Conservation (phyloP, 2,329 filamentous ascomycete genomes). For the Trichoderma asperellum region DNA sequence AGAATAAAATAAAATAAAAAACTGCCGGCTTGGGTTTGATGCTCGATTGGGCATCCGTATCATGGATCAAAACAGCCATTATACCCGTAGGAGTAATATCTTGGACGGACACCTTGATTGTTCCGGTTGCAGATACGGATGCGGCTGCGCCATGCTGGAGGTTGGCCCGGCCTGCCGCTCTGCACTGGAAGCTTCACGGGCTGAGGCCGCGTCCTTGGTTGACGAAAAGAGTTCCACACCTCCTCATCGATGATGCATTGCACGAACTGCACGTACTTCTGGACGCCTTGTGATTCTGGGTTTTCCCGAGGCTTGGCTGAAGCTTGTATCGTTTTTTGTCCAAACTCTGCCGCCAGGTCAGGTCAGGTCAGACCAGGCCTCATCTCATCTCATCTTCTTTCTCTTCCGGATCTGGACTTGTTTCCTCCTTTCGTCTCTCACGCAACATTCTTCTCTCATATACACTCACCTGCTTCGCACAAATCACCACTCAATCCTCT, state of each 20-base stretch:
- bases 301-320: conserved; percentile 16
- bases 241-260: not conserved
- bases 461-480: not conserved
- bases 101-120: not conserved
- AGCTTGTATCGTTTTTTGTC: not conserved
- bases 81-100: conserved; percentile 24
- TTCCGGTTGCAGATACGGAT: conserved; percentile 11
- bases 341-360: not conserved
- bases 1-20: not conserved
- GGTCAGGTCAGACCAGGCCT: not conserved
- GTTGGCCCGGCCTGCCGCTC: not conserved
- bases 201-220: not conserved
- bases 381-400: not conserved
- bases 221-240: conserved; percentile 12
- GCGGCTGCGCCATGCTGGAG: not conserved
- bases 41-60: conserved; percentile 14
- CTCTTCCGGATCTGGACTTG: not conserved
- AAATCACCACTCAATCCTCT: not conserved
- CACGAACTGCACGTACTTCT: not conserved
- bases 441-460: not conserved
- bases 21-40: conserved; percentile 11
- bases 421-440: not conserved
- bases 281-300: conserved; percentile 1
- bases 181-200: not conserved
- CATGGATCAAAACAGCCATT: conserved; percentile 13